Conservation (phyloP, 257 asterid species). For the Solanum arcanum region DNA sequence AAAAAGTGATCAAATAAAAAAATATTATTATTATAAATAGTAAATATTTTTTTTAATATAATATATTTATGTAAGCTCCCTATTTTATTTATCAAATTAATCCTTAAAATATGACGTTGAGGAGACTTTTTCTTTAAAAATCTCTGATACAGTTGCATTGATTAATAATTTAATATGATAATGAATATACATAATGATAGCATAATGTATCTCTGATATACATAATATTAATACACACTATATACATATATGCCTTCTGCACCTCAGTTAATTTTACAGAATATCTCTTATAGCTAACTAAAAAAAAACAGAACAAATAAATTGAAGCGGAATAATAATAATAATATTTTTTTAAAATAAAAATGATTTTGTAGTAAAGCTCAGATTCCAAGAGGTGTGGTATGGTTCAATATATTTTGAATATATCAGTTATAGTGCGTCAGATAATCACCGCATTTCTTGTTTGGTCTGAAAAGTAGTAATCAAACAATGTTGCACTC, state of each 20-base stretch:
- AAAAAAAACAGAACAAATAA: no score
- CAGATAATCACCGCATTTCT: neutral
- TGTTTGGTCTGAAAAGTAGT: neutral
- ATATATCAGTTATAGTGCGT: neutral
- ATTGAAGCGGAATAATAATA: neutral
- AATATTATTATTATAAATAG: no score
- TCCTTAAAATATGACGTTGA: neutral
- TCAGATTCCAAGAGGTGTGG: neutral
- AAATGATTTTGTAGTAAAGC: neutral
- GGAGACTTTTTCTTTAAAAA: neutral
- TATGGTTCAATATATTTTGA: neutral
- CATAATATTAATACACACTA: no score
- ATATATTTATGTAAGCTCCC: fast-evolving
- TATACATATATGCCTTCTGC: fast-evolving
- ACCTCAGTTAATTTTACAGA: no score
- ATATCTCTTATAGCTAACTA: no score
- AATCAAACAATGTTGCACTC: neutral
- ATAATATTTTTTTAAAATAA: no score
- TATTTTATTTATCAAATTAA: neutral
- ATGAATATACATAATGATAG: neutral
- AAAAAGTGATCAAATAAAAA: no score
- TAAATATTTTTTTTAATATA: no score
- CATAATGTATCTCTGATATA: neutral
- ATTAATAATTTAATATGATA: neutral
- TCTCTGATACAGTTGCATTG: neutral